A percentile compares a stretch with the other conserved stretches of the same genome.
Conservation (phyloP, 2,329 filamentous ascomycete species). For the Pyricularia sp. region DNA sequence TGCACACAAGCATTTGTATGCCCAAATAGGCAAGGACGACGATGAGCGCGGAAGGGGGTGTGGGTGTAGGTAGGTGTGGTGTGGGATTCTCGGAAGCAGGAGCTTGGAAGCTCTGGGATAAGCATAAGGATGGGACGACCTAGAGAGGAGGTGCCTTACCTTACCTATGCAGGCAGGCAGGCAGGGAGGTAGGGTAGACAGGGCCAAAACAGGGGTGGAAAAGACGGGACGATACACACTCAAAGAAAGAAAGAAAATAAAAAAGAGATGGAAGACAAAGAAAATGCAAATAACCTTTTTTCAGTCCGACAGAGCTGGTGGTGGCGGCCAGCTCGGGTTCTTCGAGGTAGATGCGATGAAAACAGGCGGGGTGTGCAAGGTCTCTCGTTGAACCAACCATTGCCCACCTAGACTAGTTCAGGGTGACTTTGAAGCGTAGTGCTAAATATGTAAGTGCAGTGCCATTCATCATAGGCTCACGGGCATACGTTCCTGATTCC, state of each 20-base stretch:
- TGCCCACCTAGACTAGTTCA: not conserved
- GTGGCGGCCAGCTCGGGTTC: constrained; percentile 31
- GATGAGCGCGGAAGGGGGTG: constrained; percentile 2
- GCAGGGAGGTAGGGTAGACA: constrained; percentile 5
- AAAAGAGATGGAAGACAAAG: constrained; percentile 5
- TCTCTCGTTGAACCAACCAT: constrained; percentile 25
- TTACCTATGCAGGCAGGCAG: not conserved
- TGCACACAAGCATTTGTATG: not conserved
- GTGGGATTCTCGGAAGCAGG: not conserved
- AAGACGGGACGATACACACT: constrained; percentile 4
- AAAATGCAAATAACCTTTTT: constrained; percentile 25
- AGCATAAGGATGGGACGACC: constrained; percentile 6
- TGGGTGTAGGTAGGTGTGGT: not conserved
- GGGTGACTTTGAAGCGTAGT: not conserved
- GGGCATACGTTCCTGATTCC: not conserved
- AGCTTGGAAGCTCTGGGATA: not conserved
- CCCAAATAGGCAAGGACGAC: not conserved
- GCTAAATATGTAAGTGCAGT: constrained; percentile 4
- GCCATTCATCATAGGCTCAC: constrained; percentile 9
- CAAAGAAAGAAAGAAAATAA: not conserved
- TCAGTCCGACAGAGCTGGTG: constrained; percentile 29
- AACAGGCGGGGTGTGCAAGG: constrained; percentile 31
- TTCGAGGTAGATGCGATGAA: constrained; percentile 18
- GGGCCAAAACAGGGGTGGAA: constrained; percentile 6
- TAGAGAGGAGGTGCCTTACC: not conserved